Evolutionary conservation across 2,329 filamentous ascomycete genomes (phyloP).

Genomic region (Tolypocladium amazonense): DNA sequence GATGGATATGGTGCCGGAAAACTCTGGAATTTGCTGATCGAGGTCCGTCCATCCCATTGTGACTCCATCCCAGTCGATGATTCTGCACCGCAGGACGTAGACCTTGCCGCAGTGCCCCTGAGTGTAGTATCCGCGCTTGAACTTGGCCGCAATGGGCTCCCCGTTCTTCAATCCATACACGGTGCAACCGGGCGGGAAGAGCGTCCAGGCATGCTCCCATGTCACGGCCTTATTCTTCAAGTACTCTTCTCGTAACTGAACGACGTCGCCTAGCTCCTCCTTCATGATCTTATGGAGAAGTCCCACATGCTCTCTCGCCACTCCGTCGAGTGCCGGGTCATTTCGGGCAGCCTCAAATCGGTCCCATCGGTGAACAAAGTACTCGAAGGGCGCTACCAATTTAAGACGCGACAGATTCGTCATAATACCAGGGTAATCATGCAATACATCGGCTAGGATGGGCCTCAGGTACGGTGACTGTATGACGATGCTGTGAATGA

Average conservation of each 20-base stretch:
- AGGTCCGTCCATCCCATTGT: constrained; percentile 29
- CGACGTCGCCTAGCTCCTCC: constrained; percentile 39
- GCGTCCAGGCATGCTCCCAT: constrained; percentile 41
- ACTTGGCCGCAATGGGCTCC: constrained; percentile 26
- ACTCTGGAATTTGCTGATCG: constrained; percentile 25
- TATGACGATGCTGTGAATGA: constrained; percentile 51
- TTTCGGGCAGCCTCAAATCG: constrained; percentile 30
- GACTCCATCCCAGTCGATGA: constrained; percentile 37
- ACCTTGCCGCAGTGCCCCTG: constrained; percentile 26
- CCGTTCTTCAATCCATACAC: constrained; percentile 28
- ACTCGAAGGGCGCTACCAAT: constrained; percentile 49
- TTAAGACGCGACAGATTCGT: constrained; percentile 47
- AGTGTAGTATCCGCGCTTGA: constrained; percentile 24
- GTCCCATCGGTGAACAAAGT: constrained; percentile 57
- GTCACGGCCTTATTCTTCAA: constrained; percentile 41
- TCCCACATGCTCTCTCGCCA: constrained; percentile 33
- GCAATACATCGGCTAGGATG: constrained; percentile 42
- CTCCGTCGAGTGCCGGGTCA: constrained; percentile 26
- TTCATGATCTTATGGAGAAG: constrained; percentile 36
- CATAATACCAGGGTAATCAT: constrained; percentile 49
- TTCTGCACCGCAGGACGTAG: constrained; percentile 27
- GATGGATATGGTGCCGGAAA: constrained; percentile 33
- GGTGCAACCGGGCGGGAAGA: constrained; percentile 36
- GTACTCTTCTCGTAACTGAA: constrained; percentile 39
- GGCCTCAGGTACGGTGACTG: constrained; percentile 51